Conservation (phyloP, 1,139 yeast genomes). For the Taphrina populina region DNA sequence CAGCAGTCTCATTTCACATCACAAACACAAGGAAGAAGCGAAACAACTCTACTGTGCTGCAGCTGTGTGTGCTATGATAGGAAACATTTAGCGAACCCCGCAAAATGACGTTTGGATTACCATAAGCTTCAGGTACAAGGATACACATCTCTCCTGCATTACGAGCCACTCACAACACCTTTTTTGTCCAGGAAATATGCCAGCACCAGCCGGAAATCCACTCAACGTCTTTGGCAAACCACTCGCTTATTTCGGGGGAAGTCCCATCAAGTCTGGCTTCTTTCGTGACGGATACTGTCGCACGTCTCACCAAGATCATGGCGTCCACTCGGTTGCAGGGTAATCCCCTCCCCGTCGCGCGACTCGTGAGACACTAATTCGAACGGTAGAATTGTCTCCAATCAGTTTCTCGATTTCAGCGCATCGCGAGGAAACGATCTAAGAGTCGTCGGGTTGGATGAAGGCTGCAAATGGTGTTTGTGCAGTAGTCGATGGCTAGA, state of each 20-base stretch:
- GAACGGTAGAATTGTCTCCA: conserved; percentile 19
- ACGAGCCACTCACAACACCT: neutral
- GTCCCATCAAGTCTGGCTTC: conserved; percentile 27
- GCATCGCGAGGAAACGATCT: conserved; percentile 31
- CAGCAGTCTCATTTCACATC: too few relatives aligned
- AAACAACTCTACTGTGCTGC: too few relatives aligned
- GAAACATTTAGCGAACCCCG: too few relatives aligned
- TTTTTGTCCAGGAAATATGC: neutral
- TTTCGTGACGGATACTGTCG: conserved; percentile 33
- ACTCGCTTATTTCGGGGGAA: conserved; percentile 22
- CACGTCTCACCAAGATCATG: conserved; percentile 26
- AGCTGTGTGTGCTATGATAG: too few relatives aligned
- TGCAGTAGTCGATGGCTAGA: conserved; percentile 31
- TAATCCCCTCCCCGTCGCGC: neutral
- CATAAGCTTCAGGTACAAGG: too few relatives aligned
- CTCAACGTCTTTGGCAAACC: conserved; percentile 25
- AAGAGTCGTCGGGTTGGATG: conserved; percentile 18
- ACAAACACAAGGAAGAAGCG: too few relatives aligned
- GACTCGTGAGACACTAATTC: neutral
- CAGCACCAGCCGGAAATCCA: conserved; percentile 22
- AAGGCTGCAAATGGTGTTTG: conserved; percentile 32
- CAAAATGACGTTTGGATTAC: too few relatives aligned
- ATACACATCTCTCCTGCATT: too few relatives aligned
- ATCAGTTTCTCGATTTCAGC: conserved; percentile 27
- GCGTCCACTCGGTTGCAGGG: conserved; percentile 30